Base-by-base conservation (phyloP, 2,329 filamentous ascomycete species). In the Graphilbum ipis-grandicollis region DNA sequence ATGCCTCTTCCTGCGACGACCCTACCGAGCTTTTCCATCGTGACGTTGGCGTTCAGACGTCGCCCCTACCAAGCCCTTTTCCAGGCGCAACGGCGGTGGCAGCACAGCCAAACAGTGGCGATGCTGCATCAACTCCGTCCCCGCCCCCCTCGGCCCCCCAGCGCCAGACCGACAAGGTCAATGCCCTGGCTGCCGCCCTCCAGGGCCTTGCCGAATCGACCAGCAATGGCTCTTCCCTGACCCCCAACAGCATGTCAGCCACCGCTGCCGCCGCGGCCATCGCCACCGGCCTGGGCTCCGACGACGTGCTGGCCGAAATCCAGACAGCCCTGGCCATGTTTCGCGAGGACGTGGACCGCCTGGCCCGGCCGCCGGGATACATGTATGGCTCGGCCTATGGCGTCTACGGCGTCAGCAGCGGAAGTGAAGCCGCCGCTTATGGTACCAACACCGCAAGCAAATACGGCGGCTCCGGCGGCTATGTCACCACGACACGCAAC, bases 1-100 rank as follows among this genome's bases (percentile, higher is more conserved):
- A 53, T n/a, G 66, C 60, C 48, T 66, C 64, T 19, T 41, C 37
- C 2, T 62, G 58, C 40, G 68, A 69, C 42, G 74, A 78, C 47
- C 81, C 82, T 1, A 75, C 77, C 1, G 81, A 88, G 54, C 68
- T 86, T 43, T 90, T 83, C 56, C 80, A 86, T 53, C 72, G 80
- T 33, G 82, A 90, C 50, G 68, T 83, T 41, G 80, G 79, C 44
- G 80, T 81, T 1, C 82, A 90, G 54, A 90, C 82, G 0, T 75
- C 72, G 0, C 63, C 63, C 2, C 58, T 58, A 0, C 52, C 62
- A 3, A 63, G 63, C 4, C 57, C 60, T n/a, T 9, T 14, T 4
- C 9, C 26, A 12, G 33, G 17, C n/a, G n/a, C n/a, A n/a, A n/a
- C n/a, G n/a, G n/a, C n/a, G n/a, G n/a, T n/a, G n/a, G n/a, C n/a